Base-by-base conservation (phyloP, 148 eudicot genomes). In the Drosera capensis region DNA sequence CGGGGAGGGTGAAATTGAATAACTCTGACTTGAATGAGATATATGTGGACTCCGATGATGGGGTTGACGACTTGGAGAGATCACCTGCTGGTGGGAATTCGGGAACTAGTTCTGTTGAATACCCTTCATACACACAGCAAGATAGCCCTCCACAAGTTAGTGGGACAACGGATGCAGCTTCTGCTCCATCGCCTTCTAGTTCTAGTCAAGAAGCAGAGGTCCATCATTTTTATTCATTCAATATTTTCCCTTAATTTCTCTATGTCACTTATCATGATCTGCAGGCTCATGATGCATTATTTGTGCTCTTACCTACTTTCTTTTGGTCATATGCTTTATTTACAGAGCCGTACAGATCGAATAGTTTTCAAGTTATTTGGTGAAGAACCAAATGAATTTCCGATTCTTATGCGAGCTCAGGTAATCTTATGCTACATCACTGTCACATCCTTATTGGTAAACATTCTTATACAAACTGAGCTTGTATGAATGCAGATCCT, bases 121-220 rank as follows among this genome's bases (percentile, higher is more conserved):
- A 15, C 38, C 60, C 85, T 20, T 57, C 70, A 15, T 76, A 77
- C 79, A 41, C 56, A 48, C 68, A 51, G 14, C 79, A 65, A 36
- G 78, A 63, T 52, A 82, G 88, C 57, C 84, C 87, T 19, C 75
- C 82, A 42, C 88, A 74, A 58, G 71, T 62, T 35, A 85, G 85
- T 52, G 73, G 78, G 43, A 85, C 67, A 62, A 79, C 96, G 44
- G 94, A 74, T 43, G 76, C 88, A 7, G 69, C 70, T 2, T 65
- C 85, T 30, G 71, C 75, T 20, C 82, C 48, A 40, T 86, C 94
- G 34, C 88, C 82, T 51, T 82, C 96, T 60, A 79, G 85, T 59
- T 86, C 85, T 42, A 82, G 78, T 43, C 88, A 88, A 40, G 96
- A 82, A 51, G 72, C 70, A 57, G 94, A 76, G 94, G 96, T 86